Evolutionary conservation across 2,329 filamentous ascomycete species (phyloP), one percentile per base, ranked within the genome.

Genomic region (Arthrobotrys iridis): DNA sequence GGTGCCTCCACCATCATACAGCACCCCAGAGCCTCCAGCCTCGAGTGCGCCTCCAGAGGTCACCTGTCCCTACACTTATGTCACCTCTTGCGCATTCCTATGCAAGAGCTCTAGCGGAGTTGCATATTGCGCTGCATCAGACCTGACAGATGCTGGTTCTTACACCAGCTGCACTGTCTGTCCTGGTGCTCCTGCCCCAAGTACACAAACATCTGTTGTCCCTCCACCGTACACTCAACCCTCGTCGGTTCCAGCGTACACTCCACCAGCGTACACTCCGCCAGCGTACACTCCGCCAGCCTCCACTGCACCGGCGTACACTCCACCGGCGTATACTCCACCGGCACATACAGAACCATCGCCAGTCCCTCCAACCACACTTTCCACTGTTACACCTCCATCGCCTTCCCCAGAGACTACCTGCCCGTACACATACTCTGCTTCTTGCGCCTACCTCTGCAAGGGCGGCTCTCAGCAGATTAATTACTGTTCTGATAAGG

Each of bases 381-480:
- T 55, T 4, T 52, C 46, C n/a, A 52, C 46, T 20, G 50, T 35
- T 2, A 15, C 50, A 22, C 1, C 30, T 8, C 50, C 50, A 37
- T 35, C 18, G 8, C 50, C 50, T n/a, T 35, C 30, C 6, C 50
- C 50, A 37, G 50, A 37, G n/a, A 13, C n/a, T 33, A 15, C 20
- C 6, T 59, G 55, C 55, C 55, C 55, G 2, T 26, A 26, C 55
- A 5, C 35, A 11, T 59, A 59, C 26, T 11, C 35, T 20, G 13
- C 35, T 28, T 43, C 55, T 20, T 59, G 55, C 26, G 55, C 55
- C 28, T 59, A 41, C 13, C 20, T 59, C n/a, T 59, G 55, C 24
- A 43, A 28, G 13, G 55, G 35, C 30, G 37, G 35, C 10, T 15
- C 50, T 20, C 10, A 37, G 1, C n/a, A 52, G 15, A 15, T 33